Conservation (phyloP, 2,329 filamentous ascomycete genomes). For the Fusarium algeriense region DNA sequence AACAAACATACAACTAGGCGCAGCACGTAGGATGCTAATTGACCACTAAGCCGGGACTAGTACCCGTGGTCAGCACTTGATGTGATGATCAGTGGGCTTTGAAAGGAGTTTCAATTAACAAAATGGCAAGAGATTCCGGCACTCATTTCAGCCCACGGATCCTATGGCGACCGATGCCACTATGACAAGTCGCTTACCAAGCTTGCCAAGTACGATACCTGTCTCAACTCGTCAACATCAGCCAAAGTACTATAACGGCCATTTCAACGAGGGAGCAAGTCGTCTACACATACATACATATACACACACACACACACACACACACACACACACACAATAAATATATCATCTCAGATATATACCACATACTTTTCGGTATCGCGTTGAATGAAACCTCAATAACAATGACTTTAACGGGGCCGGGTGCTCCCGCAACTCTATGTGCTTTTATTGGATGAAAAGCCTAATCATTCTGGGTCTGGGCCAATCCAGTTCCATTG, state of each 20-base stretch:
- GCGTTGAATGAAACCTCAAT: not conserved
- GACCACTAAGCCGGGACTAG: constrained; percentile 29
- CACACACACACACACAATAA: not conserved
- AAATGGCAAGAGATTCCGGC: constrained; percentile 15
- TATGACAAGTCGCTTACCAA: constrained; percentile 10
- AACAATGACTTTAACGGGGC: constrained; percentile 25
- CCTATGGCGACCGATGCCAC: constrained; percentile 18
- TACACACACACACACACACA: not conserved
- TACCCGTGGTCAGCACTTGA: constrained; percentile 33
- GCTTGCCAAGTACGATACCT: constrained; percentile 12
- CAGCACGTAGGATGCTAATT: constrained; percentile 25
- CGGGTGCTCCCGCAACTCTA: constrained; percentile 32
- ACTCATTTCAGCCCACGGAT: constrained; percentile 30
- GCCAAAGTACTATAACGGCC: not conserved
- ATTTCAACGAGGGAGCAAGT: not conserved
- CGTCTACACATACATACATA: not conserved
- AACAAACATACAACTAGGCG: constrained; percentile 10
- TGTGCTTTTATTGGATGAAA: constrained; percentile 29
- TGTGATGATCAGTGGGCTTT: constrained; percentile 33
- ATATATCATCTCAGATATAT: not conserved
- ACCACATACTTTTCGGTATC: not conserved
- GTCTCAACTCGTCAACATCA: not conserved
- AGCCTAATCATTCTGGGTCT: constrained; percentile 9
- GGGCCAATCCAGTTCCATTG: constrained; percentile 17
- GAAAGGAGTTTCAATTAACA: constrained; percentile 14